phyloP scores from a whole-genome alignment of 192 early-diverging fungal species.

The Haplosporangium gracile region DNA sequence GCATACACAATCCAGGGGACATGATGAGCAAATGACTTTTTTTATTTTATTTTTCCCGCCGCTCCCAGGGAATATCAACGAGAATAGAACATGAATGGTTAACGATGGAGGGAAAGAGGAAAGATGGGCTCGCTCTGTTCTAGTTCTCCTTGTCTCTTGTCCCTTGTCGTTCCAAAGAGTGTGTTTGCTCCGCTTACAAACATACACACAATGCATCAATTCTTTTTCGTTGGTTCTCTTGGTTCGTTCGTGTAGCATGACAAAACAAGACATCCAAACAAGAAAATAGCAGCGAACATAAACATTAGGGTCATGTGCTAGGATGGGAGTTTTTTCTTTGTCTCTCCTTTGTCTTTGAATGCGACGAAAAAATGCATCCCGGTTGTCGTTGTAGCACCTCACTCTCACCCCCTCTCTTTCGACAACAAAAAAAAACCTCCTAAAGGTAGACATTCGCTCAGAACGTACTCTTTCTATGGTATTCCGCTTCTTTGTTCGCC shows the following conservation, averaged over 20 bases:
- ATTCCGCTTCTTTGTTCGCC: background rate
- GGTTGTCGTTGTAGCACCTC: background rate
- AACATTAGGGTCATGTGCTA: too few species aligned
- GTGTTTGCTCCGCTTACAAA: background rate
- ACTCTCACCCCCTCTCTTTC: background rate
- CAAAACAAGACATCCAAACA: background rate
- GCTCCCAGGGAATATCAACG: background rate
- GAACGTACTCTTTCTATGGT: background rate
- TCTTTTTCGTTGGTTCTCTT: background rate
- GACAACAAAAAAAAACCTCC: background rate
- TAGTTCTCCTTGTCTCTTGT: background rate
- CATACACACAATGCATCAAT: background rate
- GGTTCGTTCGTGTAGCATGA: slow-evolving; percentile 10
- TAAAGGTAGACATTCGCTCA: background rate
- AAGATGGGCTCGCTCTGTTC: background rate
- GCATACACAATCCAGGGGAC: background rate
- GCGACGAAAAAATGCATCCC: too few species aligned
- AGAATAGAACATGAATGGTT: background rate
- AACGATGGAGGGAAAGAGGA: too few species aligned
- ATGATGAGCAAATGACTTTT: background rate
- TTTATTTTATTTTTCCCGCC: background rate
- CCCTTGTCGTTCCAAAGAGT: background rate
- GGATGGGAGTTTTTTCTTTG: too few species aligned
- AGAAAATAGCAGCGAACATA: background rate
- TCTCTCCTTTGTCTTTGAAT: too few species aligned